Base-by-base conservation (phyloP, 768 basidiomycete species). In the Russula ochroleuca region DNA sequence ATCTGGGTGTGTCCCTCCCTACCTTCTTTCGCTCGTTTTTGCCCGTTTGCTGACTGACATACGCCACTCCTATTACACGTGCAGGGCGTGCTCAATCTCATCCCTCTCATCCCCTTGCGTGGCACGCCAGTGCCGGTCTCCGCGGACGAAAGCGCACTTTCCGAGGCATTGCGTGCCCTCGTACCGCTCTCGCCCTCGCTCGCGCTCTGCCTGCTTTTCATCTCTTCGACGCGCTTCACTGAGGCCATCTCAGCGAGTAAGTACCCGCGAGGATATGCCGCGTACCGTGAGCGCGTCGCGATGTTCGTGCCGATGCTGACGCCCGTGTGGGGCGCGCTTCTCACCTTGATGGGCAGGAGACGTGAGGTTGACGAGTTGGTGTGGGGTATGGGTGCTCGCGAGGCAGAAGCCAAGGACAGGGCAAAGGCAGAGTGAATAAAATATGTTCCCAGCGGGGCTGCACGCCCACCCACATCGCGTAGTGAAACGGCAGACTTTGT, bases 161-260 rank as follows among this genome's bases (percentile, higher is more conserved):
- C 21, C 69, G 65, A 57, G 38, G 19, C 77, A 69, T 48, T 59
- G 72, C 31, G 66, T 68, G 33, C 71, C 11, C 62, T 78, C 35
- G 73, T 70, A 65, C 76, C 74, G 2, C 72, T 91, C 21, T 62
- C 78, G 19, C 88, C 90, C 0, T 81, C 85, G 21, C 62, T 89
- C 19, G 75, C 81, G 9, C 80, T 94, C 43, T 87, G 85, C 65
- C 56, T 77, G 13, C 80, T 97, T 2, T 95, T 96, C 79, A 77
- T 83, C 71, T 80, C 83, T 2, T 94, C 92, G 19, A 94, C 93
- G 1, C 64, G 73, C 15, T 88, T 87, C 74, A 91, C 93, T 0
- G 95, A 98, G 76, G 79, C 79, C 41, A 94, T 98, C 69, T 86
- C 91, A 6, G 67, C 70, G 37, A 73, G 78, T 54, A 97, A 97